Conservation (phyloP, 1,284 basidiomycete genomes). For the Rhodotorula sp. region DNA sequence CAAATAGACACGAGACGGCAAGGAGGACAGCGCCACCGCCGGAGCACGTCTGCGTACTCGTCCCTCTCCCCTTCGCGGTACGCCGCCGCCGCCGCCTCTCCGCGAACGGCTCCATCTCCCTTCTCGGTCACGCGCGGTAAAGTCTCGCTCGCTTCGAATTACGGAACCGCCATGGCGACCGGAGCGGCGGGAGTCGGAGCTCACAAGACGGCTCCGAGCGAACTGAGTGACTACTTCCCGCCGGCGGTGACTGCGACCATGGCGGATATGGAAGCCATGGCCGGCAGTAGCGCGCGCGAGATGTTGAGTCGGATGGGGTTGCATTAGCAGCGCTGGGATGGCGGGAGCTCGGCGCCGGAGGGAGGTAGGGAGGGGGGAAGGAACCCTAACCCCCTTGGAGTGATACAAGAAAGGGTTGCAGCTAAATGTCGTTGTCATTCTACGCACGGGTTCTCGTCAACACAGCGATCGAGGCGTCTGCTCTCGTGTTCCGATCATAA, state of each 20-base stretch:
- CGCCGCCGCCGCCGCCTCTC: background rate
- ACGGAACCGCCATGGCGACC: background rate
- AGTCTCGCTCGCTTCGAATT: background rate
- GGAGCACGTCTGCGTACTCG: background rate
- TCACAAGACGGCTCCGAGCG: constrained; percentile 26
- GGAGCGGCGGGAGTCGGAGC: background rate
- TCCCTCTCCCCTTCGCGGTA: background rate
- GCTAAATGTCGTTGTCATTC: too few relatives aligned
- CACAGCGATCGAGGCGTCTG: too few relatives aligned
- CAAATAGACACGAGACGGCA: background rate
- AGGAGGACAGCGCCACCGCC: background rate
- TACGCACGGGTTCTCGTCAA: too few relatives aligned
- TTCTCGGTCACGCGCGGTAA: background rate
- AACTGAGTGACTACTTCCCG: constrained; percentile 39
- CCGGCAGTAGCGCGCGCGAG: constrained; percentile 12
- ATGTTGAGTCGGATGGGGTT: constrained; percentile 17
- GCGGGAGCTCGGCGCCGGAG: too few relatives aligned
- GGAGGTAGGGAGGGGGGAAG: too few relatives aligned
- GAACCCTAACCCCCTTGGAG: too few relatives aligned
- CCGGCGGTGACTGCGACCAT: background rate
- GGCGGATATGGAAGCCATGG: background rate
- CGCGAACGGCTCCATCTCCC: background rate
- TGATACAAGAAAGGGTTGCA: too few relatives aligned
- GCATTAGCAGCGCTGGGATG: background rate
- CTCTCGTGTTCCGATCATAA: too few relatives aligned